These are phyloP conservation scores for Spatholobus suberectus DNA, from an alignment of 306 rosid species.

Conservation along the genomic window DNA sequence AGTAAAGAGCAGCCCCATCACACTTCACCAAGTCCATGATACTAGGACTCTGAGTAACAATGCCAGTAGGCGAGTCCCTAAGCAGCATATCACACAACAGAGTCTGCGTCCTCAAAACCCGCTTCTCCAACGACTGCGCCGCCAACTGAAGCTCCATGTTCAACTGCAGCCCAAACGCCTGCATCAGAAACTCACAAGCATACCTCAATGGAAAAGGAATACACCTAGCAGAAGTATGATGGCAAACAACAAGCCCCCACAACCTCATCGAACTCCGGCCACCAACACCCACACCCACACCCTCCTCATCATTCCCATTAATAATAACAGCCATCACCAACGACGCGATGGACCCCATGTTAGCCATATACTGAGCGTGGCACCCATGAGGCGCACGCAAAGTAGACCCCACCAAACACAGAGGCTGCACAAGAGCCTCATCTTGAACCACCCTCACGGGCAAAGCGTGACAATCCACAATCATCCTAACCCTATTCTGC, in stretches of 20 bases:
- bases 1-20: conserved; percentile 91
- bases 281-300: conserved; percentile 58
- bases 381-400: conserved; percentile 95
- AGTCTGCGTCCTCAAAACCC: conserved; percentile 90
- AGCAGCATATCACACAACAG: conserved; percentile 97
- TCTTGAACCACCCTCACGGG: conserved; percentile 79
- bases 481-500: conserved; percentile 97
- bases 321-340: conserved; percentile 89
- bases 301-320: conserved; percentile 77
- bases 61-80: conserved; percentile 89
- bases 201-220: conserved; percentile 90
- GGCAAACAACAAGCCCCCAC: conserved; percentile 99
- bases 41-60: conserved; percentile 90
- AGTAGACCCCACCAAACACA: conserved; percentile 94
- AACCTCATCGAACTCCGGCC: conserved; percentile 68
- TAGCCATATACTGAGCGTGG: conserved; percentile 95
- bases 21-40: conserved; percentile 92
- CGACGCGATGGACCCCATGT: conserved; percentile 93
- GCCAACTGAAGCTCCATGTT: conserved; percentile 95
- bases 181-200: conserved; percentile 98
- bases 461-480: conserved; percentile 83
- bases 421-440: conserved; percentile 76
- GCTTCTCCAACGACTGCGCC: conserved; percentile 73
- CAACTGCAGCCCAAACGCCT: conserved; percentile 93
- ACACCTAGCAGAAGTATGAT: conserved; percentile 86